These are phyloP conservation scores for Meyerozyma elateridarum DNA, from an alignment of 1,139 yeast species.

Conservation along the genomic window DNA sequence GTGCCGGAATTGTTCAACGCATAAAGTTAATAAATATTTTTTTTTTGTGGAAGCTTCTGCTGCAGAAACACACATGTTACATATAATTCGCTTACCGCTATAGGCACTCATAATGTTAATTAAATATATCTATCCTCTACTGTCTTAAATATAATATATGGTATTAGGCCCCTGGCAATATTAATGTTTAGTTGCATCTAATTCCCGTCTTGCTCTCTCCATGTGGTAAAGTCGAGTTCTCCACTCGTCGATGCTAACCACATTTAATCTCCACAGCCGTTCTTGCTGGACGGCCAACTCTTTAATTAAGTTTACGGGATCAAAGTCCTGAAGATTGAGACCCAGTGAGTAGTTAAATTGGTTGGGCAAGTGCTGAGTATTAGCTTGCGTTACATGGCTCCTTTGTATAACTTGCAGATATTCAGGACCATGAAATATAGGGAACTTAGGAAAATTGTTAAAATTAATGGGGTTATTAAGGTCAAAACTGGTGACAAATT, in stretches of 20 bases:
- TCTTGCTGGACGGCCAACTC: neutral
- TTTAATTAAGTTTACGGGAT: constrained; percentile 9
- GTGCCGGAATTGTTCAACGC: no score
- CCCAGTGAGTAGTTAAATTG: constrained; percentile 9
- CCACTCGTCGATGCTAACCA: constrained; percentile 6
- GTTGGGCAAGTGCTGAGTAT: constrained; percentile 3
- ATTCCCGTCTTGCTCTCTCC: constrained; percentile 8
- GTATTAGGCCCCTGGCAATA: no score
- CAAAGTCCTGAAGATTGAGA: constrained; percentile 11
- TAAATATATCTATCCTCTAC: no score
- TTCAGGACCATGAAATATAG: constrained; percentile 8
- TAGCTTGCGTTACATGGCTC: constrained; percentile 10
- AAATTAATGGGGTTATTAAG: constrained; percentile 8
- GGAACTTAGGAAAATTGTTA: constrained; percentile 8
- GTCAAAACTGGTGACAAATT: constrained; percentile 7
- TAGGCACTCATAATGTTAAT: no score
- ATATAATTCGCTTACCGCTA: no score
- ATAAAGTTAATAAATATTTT: no score
- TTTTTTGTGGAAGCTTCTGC: no score
- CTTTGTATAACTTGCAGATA: constrained; percentile 3
- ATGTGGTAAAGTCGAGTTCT: constrained; percentile 7
- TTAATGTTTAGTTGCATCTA: no score
- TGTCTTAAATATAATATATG: no score
- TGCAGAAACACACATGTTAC: no score
- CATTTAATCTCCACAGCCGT: constrained; percentile 3